These are phyloP conservation scores for Salix brachista DNA, from an alignment of 345 rosid genomes.

Conservation along the genomic window DNA sequence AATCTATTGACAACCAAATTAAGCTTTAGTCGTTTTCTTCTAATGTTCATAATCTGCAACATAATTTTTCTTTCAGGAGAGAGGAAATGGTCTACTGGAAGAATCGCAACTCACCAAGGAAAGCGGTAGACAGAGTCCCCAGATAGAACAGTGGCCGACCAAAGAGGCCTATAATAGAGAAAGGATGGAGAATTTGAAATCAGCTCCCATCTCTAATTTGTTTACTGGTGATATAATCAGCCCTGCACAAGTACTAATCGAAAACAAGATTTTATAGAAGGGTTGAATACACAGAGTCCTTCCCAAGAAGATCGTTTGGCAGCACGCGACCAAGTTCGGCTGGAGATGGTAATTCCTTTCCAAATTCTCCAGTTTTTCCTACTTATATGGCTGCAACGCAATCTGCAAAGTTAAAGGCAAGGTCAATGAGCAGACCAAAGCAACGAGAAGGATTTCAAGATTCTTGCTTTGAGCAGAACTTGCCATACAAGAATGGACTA, in stretches of 20 bases:
- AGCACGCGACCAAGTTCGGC: slow-evolving; percentile 28
- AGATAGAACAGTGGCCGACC: neutral
- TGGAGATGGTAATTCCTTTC: slow-evolving; percentile 39
- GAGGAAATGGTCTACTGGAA: no score
- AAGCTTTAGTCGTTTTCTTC: no score
- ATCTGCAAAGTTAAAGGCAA: slow-evolving; percentile 53
- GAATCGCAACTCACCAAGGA: no score
- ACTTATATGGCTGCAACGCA: slow-evolving; percentile 44
- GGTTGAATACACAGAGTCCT: slow-evolving; percentile 43
- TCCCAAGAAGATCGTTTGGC: slow-evolving; percentile 65
- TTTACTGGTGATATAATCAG: slow-evolving; percentile 19
- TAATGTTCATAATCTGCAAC: no score
- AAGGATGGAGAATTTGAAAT: slow-evolving; percentile 27
- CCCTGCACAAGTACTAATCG: slow-evolving; percentile 20
- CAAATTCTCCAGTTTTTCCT: slow-evolving; percentile 49
- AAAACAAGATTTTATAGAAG: slow-evolving; percentile 42
- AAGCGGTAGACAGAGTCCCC: no score
- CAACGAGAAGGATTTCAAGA: slow-evolving; percentile 47
- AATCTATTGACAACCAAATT: no score
- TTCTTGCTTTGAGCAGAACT: slow-evolving; percentile 31
- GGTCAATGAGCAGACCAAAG: slow-evolving; percentile 79
- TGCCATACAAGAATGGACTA: slow-evolving; percentile 28
- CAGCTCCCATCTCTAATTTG: slow-evolving; percentile 16
- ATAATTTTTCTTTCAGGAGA: no score
- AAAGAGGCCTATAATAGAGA: slow-evolving; percentile 19